Percentiles rank a stretch among this genome's conserved stretches.
Conservation (phyloP, 805 yeast genomes). For the Monosporozyma servazzii region DNA sequence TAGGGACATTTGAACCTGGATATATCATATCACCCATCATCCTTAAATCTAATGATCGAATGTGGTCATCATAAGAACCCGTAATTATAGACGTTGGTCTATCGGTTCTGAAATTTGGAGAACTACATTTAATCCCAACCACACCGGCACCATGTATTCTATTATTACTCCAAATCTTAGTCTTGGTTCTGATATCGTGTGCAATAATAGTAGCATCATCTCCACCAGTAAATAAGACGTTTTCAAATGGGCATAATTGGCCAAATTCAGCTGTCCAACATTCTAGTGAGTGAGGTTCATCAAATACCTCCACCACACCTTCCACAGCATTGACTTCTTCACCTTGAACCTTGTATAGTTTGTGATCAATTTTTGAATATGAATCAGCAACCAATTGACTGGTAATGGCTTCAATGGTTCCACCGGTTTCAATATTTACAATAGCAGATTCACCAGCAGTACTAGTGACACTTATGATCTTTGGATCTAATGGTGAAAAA, state of each 20-base stretch:
- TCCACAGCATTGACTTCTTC: conserved; percentile 1
- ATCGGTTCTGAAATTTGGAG: conserved; percentile 15
- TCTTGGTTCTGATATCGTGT: conserved; percentile 49
- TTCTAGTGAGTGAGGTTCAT: conserved; percentile 54
- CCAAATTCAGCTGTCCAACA: conserved; percentile 86
- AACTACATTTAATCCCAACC: conserved; percentile 57
- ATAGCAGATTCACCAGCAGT: conserved; percentile 56
- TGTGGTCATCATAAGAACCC: conserved; percentile 83
- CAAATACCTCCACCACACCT: not conserved
- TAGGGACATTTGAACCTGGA: conserved; percentile 46
- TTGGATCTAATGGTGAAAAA: conserved; percentile 38
- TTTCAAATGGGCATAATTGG: conserved; percentile 38
- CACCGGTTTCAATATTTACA: conserved; percentile 11
- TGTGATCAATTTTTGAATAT: conserved; percentile 7
- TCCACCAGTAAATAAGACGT: conserved; percentile 77
- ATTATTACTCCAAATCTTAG: conserved; percentile 26
- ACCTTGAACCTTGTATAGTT: conserved; percentile 12
- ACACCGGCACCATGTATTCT: conserved; percentile 87
- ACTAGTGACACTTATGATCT: conserved; percentile 44
- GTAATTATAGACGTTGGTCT: conserved; percentile 39
- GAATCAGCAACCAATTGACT: conserved; percentile 2
- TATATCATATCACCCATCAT: conserved; percentile 37
- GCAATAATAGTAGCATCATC: conserved; percentile 75
- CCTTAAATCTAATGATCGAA: conserved; percentile 63
- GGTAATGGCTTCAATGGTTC: not conserved